Evolutionary conservation across 2,329 filamentous ascomycete genomes (phyloP).

Genomic region (Aspergillus sp.): DNA sequence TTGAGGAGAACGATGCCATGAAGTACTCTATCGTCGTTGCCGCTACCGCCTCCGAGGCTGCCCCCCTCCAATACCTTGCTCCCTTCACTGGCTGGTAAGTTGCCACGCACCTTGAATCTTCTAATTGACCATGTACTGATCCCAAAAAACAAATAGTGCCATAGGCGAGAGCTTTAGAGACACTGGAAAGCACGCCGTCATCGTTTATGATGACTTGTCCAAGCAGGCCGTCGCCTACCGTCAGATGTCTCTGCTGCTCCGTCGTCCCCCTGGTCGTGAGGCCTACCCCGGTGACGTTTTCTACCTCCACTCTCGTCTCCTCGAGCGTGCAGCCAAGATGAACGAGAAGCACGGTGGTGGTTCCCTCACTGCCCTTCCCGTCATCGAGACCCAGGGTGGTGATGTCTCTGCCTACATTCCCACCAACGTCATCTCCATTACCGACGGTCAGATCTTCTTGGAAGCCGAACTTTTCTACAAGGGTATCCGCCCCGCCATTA

Average conservation of each 20-base stretch:
- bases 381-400: constrained; percentile 99
- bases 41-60: constrained; percentile 95
- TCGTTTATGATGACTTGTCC: constrained; percentile 92
- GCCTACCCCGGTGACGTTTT: constrained; percentile 99
- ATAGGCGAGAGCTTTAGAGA: constrained; percentile 77
- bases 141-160: constrained; percentile 22
- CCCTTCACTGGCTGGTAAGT: constrained; percentile 72
- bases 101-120: too few relatives aligned
- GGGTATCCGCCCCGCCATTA: constrained; percentile 99
- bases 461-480: constrained; percentile 99
- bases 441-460: constrained; percentile 99
- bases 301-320: constrained; percentile 98
- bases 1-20: constrained; percentile 99
- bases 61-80: constrained; percentile 89
- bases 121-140: too few relatives aligned
- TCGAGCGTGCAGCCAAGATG: constrained; percentile 99
- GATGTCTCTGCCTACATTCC: constrained; percentile 99
- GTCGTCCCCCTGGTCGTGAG: constrained; percentile 98
- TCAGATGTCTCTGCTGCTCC: constrained; percentile 97
- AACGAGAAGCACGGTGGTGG: constrained; percentile 92
- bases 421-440: constrained; percentile 99
- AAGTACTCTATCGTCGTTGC: constrained; percentile 95
- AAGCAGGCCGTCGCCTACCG: constrained; percentile 98
- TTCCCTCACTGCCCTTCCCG: constrained; percentile 92
- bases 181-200: constrained; percentile 80